Conservation (phyloP, 805 yeast genomes). For the Tetrapisispora phaffii region DNA sequence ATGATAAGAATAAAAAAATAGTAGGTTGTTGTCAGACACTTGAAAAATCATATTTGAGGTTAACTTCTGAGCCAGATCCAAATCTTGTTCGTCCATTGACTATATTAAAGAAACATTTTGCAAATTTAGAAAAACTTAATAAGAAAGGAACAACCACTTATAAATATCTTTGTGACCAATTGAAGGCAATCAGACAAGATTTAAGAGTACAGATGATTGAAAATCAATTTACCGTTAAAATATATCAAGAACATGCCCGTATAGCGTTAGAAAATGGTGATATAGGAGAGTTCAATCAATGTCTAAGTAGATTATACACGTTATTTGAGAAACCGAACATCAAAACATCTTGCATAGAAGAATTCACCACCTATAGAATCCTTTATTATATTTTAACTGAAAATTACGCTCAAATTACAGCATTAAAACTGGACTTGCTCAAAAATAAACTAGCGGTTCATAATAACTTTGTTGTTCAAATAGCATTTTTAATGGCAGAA, state of each 20-base stretch:
- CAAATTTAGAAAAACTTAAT: slow-evolving; percentile 45
- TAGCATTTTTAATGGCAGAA: slow-evolving; percentile 26
- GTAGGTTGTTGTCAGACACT: slow-evolving; percentile 57
- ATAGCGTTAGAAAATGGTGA: slow-evolving; percentile 78
- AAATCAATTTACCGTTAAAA: slow-evolving; percentile 62
- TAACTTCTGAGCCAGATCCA: slow-evolving; percentile 90
- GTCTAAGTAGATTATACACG: slow-evolving; percentile 68
- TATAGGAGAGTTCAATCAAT: slow-evolving; percentile 90
- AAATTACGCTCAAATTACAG: slow-evolving; percentile 34
- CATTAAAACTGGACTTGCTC: slow-evolving; percentile 16
- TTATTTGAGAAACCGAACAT: slow-evolving; percentile 42
- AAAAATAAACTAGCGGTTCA: slow-evolving; percentile 10
- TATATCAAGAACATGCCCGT: slow-evolving; percentile 79
- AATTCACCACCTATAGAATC: slow-evolving; percentile 63
- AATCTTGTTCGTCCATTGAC: slow-evolving; percentile 64
- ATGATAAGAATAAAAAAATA: slow-evolving; percentile 31
- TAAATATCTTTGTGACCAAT: slow-evolving; percentile 75
- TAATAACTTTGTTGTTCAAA: slow-evolving; percentile 14
- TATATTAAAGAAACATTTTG: slow-evolving; percentile 50
- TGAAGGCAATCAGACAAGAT: slow-evolving; percentile 89
- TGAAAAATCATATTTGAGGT: slow-evolving; percentile 71
- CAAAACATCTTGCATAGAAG: slow-evolving; percentile 36
- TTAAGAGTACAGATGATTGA: slow-evolving; percentile 83
- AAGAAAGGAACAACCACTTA: slow-evolving; percentile 44
- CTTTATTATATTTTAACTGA: slow-evolving; percentile 68